Percentiles rank a stretch among this genome's conserved stretches.
phyloP scores from a whole-genome alignment of 2,329 filamentous ascomycete genomes.

The Paecilomyces sp. region DNA sequence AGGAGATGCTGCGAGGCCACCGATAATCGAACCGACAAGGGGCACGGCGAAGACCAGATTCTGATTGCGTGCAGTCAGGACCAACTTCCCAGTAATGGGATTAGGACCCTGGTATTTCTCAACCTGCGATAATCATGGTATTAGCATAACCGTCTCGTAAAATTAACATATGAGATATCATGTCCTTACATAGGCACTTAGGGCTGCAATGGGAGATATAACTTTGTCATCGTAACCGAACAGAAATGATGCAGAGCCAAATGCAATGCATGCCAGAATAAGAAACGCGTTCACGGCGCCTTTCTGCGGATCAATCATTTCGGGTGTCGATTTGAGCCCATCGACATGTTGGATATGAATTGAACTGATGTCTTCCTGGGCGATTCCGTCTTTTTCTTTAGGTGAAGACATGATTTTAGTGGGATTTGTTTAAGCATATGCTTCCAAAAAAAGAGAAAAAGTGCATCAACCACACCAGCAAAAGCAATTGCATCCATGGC shows the following conservation, averaged over 20 bases:
- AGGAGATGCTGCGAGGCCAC: slow-evolving; percentile 24
- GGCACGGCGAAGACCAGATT: slow-evolving; percentile 28
- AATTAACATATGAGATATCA: not conserved
- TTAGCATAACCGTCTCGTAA: not conserved
- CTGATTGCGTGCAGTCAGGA: slow-evolving; percentile 26
- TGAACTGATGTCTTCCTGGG: not conserved
- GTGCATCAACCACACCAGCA: not conserved
- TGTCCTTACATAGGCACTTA: slow-evolving; percentile 19
- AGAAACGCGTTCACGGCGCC: slow-evolving; percentile 17
- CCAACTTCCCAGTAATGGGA: slow-evolving; percentile 12
- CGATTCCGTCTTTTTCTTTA: not conserved
- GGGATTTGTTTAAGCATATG: not conserved
- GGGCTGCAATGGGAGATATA: slow-evolving; percentile 23
- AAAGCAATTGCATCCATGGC: not conserved
- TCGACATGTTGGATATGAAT: slow-evolving; percentile 15
- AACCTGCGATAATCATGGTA: slow-evolving; percentile 12
- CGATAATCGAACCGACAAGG: slow-evolving; percentile 26
- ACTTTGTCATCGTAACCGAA: slow-evolving; percentile 27
- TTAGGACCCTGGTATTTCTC: slow-evolving; percentile 23
- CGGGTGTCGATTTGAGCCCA: not conserved
- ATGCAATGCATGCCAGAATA: slow-evolving; percentile 19
- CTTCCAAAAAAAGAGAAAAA: not conserved
- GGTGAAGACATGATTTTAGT: not conserved
- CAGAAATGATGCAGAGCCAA: slow-evolving; percentile 24
- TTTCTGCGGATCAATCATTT: slow-evolving; percentile 4